A percentile compares a stretch with the other conserved stretches of the same genome.
Conservation (phyloP, 306 rosid species). For the Lathyrus sativus region DNA sequence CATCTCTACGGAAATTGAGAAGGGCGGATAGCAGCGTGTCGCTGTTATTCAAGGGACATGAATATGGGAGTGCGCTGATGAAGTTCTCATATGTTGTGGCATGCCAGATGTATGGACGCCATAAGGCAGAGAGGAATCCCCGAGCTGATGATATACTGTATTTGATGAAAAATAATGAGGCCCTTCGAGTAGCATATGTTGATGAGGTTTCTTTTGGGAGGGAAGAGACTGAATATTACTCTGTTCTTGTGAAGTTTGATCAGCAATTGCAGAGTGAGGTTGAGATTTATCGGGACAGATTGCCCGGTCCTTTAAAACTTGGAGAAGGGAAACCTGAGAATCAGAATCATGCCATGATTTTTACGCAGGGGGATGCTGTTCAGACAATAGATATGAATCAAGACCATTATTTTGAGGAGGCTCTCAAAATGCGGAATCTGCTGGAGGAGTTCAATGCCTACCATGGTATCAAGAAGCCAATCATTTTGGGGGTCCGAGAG, state of each 20-base stretch:
- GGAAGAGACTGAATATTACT: conserved; percentile 74
- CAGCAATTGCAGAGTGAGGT: conserved; percentile 74
- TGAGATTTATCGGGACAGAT: conserved; percentile 75
- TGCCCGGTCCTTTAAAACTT: conserved; percentile 91
- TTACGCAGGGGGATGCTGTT: conserved; percentile 91
- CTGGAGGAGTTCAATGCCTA: conserved; percentile 69
- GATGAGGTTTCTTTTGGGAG: conserved; percentile 72
- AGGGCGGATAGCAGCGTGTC: conserved; percentile 56
- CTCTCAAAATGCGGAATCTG: conserved; percentile 94
- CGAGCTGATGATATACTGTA: conserved; percentile 86
- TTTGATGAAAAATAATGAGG: conserved; percentile 85
- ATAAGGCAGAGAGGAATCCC: conserved; percentile 64
- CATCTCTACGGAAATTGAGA: conserved; percentile 48
- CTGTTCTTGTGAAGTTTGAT: conserved; percentile 93
- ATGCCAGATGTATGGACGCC: conserved; percentile 85
- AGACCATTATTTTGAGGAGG: conserved; percentile 94
- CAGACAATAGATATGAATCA: conserved; percentile 99
- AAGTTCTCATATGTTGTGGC: conserved; percentile 90
- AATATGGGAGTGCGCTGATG: conserved; percentile 79
- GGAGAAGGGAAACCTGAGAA: conserved; percentile 99
- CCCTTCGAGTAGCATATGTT: conserved; percentile 93
- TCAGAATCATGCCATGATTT: conserved; percentile 93
- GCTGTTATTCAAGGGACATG: conserved; percentile 66
- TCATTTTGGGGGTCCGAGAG: conserved; percentile 95
- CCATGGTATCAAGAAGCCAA: conserved; percentile 77